Conservation (phyloP, 148 eudicot genomes). For the Linanthus parryae region DNA sequence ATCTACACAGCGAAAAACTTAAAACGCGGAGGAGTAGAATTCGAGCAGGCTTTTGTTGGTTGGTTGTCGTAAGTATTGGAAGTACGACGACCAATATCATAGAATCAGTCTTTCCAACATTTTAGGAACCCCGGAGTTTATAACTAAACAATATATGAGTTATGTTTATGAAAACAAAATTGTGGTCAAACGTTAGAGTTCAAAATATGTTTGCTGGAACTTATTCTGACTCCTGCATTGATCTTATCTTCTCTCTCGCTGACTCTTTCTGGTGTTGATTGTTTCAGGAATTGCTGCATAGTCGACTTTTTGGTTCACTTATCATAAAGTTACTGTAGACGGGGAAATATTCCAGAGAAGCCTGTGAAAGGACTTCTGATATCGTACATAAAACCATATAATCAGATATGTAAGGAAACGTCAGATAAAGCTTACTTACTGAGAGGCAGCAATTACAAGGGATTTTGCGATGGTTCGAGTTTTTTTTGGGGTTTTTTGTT, state of each 20-base stretch:
- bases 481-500: slow-evolving; percentile 17
- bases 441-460: slow-evolving; percentile 16
- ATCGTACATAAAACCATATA: slow-evolving; percentile 17
- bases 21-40: no score
- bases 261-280: slow-evolving; percentile 5
- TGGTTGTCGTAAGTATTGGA: no score
- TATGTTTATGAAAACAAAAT: no score
- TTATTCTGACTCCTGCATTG: not conserved
- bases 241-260: not conserved
- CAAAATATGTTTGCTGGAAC: no score
- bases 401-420: slow-evolving; percentile 29
- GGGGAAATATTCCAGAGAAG: slow-evolving; percentile 18
- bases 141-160: no score
- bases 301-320: slow-evolving; percentile 18
- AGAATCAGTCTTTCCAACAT: no score
- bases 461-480: slow-evolving; percentile 28
- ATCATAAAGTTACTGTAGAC: slow-evolving; percentile 30
- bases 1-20: no score
- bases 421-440: slow-evolving; percentile 19
- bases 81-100: no score
- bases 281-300: slow-evolving; percentile 67
- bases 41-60: no score
- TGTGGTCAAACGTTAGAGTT: no score
- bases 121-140: no score
- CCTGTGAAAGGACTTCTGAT: slow-evolving; percentile 17